These are phyloP conservation scores for Trichoderma asperelloides DNA, from an alignment of 495 filamentous ascomycete species.

Conservation along the genomic window DNA sequence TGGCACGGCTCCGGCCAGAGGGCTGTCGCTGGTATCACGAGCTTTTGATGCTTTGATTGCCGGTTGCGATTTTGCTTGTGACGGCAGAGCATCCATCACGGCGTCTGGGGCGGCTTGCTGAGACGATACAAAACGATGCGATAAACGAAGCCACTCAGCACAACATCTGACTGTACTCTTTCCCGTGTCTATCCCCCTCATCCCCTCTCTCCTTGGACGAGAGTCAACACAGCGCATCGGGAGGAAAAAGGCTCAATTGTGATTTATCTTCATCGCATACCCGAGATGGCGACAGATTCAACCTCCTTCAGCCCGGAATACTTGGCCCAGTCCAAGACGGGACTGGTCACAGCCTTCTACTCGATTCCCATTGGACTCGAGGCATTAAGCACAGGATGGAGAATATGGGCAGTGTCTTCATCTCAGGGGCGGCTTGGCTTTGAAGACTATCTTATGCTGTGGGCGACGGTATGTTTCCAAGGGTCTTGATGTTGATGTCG, in stretches of 20 bases:
- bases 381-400: slow-evolving; percentile 17
- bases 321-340: slow-evolving; percentile 18
- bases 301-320: slow-evolving; percentile 15
- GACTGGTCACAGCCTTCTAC: slow-evolving; percentile 16
- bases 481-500: too few relatives aligned
- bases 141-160: background rate
- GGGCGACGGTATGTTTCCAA: slow-evolving; percentile 18
- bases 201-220: too few relatives aligned
- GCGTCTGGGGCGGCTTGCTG: background rate
- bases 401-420: slow-evolving; percentile 16
- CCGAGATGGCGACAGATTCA: background rate
- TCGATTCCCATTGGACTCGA: slow-evolving; percentile 21
- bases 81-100: background rate
- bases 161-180: background rate
- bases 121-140: background rate
- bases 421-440: slow-evolving; percentile 15
- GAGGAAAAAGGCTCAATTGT: background rate
- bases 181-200: too few relatives aligned
- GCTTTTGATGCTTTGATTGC: background rate
- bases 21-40: background rate
- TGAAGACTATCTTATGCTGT: slow-evolving; percentile 22
- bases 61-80: background rate
- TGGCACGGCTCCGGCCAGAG: background rate
- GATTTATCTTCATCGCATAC: background rate
- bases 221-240: background rate